phyloP scores from a whole-genome alignment of 352 stramenopile genomes.

The Phytophthora tubulina region DNA sequence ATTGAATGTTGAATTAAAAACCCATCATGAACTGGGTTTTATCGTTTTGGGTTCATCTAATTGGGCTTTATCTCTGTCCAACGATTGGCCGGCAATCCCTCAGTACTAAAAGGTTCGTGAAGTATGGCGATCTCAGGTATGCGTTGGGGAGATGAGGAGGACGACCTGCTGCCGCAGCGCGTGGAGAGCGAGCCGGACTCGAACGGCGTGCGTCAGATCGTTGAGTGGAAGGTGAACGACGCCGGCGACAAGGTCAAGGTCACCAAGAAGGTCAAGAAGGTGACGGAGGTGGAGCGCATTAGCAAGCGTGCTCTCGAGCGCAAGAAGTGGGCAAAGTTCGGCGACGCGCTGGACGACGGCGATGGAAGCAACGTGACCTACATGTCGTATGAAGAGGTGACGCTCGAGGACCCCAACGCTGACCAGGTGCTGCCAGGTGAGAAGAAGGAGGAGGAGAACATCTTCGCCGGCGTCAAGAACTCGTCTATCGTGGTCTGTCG shows the following conservation, averaged over 20 bases:
- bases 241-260: slow-evolving; percentile 91
- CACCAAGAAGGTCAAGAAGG: slow-evolving; percentile 92
- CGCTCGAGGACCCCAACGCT: slow-evolving; percentile 86
- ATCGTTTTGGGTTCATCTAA: not conserved
- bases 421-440: slow-evolving; percentile 88
- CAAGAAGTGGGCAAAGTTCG: slow-evolving; percentile 89
- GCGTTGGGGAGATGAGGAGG: slow-evolving; percentile 79
- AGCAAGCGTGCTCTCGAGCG: slow-evolving; percentile 88
- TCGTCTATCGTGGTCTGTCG: slow-evolving; percentile 91
- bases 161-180: slow-evolving; percentile 83
- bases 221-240: slow-evolving; percentile 93
- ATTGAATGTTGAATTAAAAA: no score
- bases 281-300: slow-evolving; percentile 82
- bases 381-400: slow-evolving; percentile 84
- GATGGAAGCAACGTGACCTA: slow-evolving; percentile 91
- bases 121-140: slow-evolving; percentile 79
- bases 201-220: slow-evolving; percentile 85
- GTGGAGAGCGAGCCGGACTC: slow-evolving; percentile 86
- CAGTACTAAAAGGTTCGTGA: slow-evolving; percentile 13
- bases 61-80: slow-evolving; percentile 1
- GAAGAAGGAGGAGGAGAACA: slow-evolving; percentile 92
- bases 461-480: slow-evolving; percentile 89
- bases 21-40: not conserved
- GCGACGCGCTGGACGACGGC: slow-evolving; percentile 69
- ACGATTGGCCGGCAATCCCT: slow-evolving; percentile 1